Base-by-base conservation (phyloP, 352 stramenopile genomes). In the Elongisporangium prolatum region DNA sequence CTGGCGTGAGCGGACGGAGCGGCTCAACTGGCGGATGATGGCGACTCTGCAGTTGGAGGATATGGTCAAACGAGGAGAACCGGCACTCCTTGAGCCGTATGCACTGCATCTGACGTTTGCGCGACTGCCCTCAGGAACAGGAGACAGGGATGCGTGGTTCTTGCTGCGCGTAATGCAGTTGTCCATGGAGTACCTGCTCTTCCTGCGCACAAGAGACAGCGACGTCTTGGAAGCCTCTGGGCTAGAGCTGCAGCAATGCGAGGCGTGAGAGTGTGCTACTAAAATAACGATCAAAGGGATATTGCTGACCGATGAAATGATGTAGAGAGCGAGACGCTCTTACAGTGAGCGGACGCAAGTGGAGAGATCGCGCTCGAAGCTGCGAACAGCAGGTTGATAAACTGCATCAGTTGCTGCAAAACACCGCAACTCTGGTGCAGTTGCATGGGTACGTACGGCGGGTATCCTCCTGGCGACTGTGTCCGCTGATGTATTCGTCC, bases 171-270 rank as follows among this genome's bases (percentile, higher is more conserved):
- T 89, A 38, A 52, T 93, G 22, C 83, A 93, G 65, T 62, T 93
- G 40, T 56, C 83, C 9, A 89, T 88, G 75, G 83, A 93, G 61
- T 93, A 84, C 66, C 25, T 93, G 56, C 74, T 91, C 13, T 93
- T 80, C 59, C 73, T 89, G 63, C 65, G 83, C 1, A 66, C 79
- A 7, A 61, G 74, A 20, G 83, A 90, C 38, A 65, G 69, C 6
- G 58, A 76, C 14, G 62, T 88, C 25, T 53, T 92, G 7, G 70
- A 89, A 25, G 74, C 75, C 17, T 56, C 88, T 20, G 61, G 64
- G 7, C 60, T 86, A 38, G 74, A 92, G 58, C 63, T 89, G 34
- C 50, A 58, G 21, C 54, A 65, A 20, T 62, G 77, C 59, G 67
- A 80, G 50, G 62, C 60, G 56, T 59, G 47, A 21, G 47, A 44